phyloP scores from a whole-genome alignment of 202 grass and related monocot genomes.

The Saccharum hybrid region DNA sequence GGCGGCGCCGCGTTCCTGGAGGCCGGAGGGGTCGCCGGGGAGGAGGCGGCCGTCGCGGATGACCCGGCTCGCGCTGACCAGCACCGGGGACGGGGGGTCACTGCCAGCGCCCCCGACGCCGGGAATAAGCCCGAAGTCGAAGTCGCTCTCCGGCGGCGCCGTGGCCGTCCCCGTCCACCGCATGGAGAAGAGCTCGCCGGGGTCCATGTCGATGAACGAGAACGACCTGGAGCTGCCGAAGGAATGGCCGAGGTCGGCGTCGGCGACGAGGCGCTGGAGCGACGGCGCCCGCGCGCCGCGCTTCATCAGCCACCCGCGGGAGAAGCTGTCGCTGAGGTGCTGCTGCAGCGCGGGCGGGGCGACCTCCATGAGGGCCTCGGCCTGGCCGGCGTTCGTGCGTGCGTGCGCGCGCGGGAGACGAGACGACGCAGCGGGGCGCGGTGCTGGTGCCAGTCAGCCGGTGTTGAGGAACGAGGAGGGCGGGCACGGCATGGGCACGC shows the following conservation, averaged over 20 bases:
- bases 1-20: not conserved
- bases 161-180: conserved; percentile 46
- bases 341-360: conserved; percentile 32
- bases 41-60: conserved; percentile 60
- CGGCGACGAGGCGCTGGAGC: conserved; percentile 38
- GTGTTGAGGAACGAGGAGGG: not conserved
- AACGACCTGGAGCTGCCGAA: conserved; percentile 62
- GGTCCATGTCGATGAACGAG: conserved; percentile 84
- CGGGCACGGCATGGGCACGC: no score
- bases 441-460: not conserved
- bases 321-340: conserved; percentile 64
- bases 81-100: conserved; percentile 22
- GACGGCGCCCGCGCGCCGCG: conserved; percentile 35
- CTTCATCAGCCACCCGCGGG: conserved; percentile 40
- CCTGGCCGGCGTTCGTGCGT: not conserved
- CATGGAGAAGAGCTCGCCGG: conserved; percentile 67
- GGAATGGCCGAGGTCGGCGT: conserved; percentile 41
- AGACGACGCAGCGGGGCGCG: not conserved
- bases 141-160: conserved; percentile 13
- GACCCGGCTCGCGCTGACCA: conserved; percentile 63
- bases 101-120: not conserved
- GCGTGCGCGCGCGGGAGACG: not conserved
- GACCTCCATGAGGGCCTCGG: conserved; percentile 49
- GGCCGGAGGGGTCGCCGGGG: conserved; percentile 24
- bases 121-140: conserved; percentile 42